Base-by-base conservation (phyloP, 768 basidiomycete genomes). In the Lentinula guzmanii region DNA sequence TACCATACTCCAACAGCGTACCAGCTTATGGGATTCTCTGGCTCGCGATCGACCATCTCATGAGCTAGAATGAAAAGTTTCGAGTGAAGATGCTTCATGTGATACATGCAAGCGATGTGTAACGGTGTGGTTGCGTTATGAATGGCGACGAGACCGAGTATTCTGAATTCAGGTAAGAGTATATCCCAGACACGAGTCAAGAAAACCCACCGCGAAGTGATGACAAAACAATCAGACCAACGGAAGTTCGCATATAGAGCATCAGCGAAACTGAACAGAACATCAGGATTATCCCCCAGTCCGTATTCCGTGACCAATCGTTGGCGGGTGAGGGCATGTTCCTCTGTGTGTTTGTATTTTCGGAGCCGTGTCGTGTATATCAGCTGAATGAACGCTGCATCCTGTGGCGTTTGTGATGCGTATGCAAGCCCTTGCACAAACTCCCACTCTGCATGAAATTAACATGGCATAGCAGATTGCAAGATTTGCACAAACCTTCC, bases 1-100 rank as follows among this genome's bases (percentile, higher is more conserved):
- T 99, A 98, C 91, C 95, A 99, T 21, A 98, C 86, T 0, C 95
- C 97, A 24, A 98, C 97, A 4, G 97, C 93, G 73, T 98, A 99
- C 97, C 97, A 99, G 66, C 93, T 95, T 58, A 93, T 84, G 0
- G 94, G 87, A 46, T 91, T 89, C 69, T 95, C 92, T 0, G 97
- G 95, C 70, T 98, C 95, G 52, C 85, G 86, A 59, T 98, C 93
- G 16, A 98, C 95, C 71, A 99, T 84, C 69, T 97, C 93, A 68
- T 98, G 97, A 0, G 97, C 97, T 42, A 98, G 82, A 64, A 99
- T 89, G 76, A 98, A 99, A 5, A 99, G 83, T 66, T 90, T 89
- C 2, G 95, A 95, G 67, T 95, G 91, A 10, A 98, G 77, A 71
- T 96, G 89, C 28, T 88, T 85, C 18, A 98, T 80, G 72, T 99